Conservation (phyloP, 257 asterid genomes). For the Fraxinus pennsylvanica region DNA sequence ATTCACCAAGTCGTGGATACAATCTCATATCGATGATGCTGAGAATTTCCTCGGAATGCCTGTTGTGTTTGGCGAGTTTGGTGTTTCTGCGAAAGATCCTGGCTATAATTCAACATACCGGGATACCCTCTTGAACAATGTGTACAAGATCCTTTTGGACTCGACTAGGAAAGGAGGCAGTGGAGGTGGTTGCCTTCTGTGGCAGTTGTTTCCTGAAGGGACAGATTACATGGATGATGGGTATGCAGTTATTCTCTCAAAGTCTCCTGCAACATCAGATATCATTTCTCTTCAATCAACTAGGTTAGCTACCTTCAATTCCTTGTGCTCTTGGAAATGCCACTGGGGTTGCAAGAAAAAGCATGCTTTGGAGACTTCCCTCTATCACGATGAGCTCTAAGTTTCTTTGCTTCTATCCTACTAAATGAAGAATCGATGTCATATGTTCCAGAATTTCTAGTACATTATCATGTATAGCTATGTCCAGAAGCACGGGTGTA, state of each 20-base stretch:
- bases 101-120: constrained; percentile 67
- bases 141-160: constrained; percentile 58
- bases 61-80: constrained; percentile 75
- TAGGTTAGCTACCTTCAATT: constrained; percentile 58
- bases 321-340: constrained; percentile 70
- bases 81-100: constrained; percentile 75
- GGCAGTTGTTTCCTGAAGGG: constrained; percentile 94
- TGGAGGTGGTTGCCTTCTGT: constrained; percentile 73
- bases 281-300: constrained; percentile 66
- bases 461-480: background rate
- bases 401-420: background rate
- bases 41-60: constrained; percentile 78
- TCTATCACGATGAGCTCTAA: constrained; percentile 57
- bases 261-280: constrained; percentile 51
- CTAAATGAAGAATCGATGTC: background rate
- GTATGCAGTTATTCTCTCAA: constrained; percentile 75
- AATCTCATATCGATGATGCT: constrained; percentile 82
- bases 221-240: constrained; percentile 96
- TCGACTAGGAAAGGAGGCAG: constrained; percentile 82
- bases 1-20: constrained; percentile 90
- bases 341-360: constrained; percentile 84
- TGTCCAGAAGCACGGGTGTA: background rate
- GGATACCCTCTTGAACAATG: constrained; percentile 50
- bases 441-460: background rate
- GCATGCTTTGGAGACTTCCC: constrained; percentile 41